Evolutionary conservation across 164 flowering plant genomes (phyloP), one percentile per base, ranked within the genome.

Genomic region (Chloranthus sessilifolius): DNA sequence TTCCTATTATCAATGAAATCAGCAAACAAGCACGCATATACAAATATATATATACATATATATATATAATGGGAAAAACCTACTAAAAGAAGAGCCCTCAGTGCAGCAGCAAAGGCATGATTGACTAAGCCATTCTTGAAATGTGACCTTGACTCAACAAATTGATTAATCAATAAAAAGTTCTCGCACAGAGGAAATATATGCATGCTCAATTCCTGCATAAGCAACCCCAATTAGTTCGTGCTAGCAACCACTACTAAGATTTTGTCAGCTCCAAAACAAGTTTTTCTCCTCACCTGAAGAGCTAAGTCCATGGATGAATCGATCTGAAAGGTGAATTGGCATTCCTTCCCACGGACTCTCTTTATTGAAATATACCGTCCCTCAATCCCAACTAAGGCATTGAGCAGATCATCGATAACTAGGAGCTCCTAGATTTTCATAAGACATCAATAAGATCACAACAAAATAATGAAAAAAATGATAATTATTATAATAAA

Each of bases 51-150:
- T n/a, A 15, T 17, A 8, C 50, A 25, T n/a, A 24, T 7, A 40
- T 20, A 15, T 0, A 34, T 14, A 50, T 7, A 17, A 34, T 33
- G 38, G 29, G 10, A 56, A 34, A 29, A 46, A 78, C 81, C 44
- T 80, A 94, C 99, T 35, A 94, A 65, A 60, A 94, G 92, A 41
- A 89, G 74, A 34, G 95, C 73, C 61, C 92, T 73, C 20, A 94
- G 73, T 16, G 95, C 95, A 66, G 99, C 94, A 51, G 97, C 95
- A 79, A 94, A 94, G 55, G 97, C 99, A 77, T 94, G 99, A 75
- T 86, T 94, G 38, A 94, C 99, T 44, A 94, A 58, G 37, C 99
- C 99, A 60, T 70, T 80, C 79, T 82, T 82, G 77, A 94, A 94
- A 52, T 88, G 92, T 9, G 97, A 84, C 62, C 88, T 86, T 29